phyloP scores from a whole-genome alignment of 1,139 yeast genomes.

The Diutina ranongensis region DNA sequence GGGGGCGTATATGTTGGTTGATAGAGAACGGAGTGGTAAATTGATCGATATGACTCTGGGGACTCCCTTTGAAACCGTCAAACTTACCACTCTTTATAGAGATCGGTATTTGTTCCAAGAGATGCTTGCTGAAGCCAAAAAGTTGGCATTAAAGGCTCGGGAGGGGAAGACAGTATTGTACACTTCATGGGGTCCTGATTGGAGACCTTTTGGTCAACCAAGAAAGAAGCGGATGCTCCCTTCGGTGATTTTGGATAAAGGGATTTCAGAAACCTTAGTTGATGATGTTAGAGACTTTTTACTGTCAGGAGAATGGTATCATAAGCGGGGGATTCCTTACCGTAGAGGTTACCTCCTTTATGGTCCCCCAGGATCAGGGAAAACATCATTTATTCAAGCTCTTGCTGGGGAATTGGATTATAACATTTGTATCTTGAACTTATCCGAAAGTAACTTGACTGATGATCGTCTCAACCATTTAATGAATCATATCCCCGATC shows the following conservation, averaged over 20 bases:
- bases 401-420: conserved; percentile 94
- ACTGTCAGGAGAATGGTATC: conserved; percentile 79
- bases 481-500: conserved; percentile 91
- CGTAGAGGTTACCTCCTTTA: conserved; percentile 87
- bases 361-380: conserved; percentile 99
- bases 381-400: conserved; percentile 91
- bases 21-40: conserved; percentile 83
- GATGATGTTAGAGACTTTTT: conserved; percentile 74
- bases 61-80: conserved; percentile 91
- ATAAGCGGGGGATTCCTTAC: conserved; percentile 92
- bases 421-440: conserved; percentile 83
- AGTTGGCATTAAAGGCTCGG: conserved; percentile 66
- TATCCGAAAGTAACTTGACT: conserved; percentile 83
- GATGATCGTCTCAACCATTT: conserved; percentile 90
- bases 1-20: conserved; percentile 82
- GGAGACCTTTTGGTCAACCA: conserved; percentile 98
- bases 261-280: conserved; percentile 53
- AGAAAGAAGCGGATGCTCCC: conserved; percentile 75
- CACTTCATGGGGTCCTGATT: conserved; percentile 96
- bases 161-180: conserved; percentile 92
- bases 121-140: conserved; percentile 76
- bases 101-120: conserved; percentile 64
- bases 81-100: conserved; percentile 77
- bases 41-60: conserved; percentile 85
- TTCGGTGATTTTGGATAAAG: conserved; percentile 75